Evolutionary conservation across 1,284 basidiomycete species (phyloP).

Genomic region (Wolfiporia cocos): DNA sequence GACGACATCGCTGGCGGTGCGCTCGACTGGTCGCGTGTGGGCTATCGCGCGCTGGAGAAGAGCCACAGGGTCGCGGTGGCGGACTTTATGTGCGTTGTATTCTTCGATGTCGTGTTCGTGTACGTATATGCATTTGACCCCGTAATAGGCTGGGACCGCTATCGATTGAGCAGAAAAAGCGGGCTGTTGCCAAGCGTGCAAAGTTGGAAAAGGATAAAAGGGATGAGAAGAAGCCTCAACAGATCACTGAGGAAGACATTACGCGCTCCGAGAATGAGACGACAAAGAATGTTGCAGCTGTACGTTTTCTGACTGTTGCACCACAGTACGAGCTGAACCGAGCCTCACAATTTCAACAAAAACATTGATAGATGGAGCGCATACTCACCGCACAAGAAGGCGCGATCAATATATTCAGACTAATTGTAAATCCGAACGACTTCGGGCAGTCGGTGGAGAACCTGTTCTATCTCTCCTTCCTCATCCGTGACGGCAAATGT

Average conservation of each 20-base stretch:
- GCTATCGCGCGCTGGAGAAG: conserved; percentile 65
- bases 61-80: conserved; percentile 68
- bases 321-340: too few species aligned
- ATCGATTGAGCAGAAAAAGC: conserved; percentile 71
- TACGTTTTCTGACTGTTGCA: conserved; percentile 26
- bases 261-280: conserved; percentile 76
- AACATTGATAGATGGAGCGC: conserved; percentile 41
- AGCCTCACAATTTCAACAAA: neutral
- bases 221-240: conserved; percentile 63
- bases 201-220: conserved; percentile 71
- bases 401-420: conserved; percentile 72
- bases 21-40: conserved; percentile 72
- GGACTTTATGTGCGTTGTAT: conserved; percentile 67
- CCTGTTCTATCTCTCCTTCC: conserved; percentile 88
- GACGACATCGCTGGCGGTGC: conserved; percentile 35
- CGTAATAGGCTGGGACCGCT: conserved; percentile 72
- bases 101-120: too few species aligned
- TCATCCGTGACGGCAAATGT: conserved; percentile 80
- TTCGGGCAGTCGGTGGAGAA: conserved; percentile 94
- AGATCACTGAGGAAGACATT: conserved; percentile 74
- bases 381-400: conserved; percentile 42
- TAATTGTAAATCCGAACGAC: conserved; percentile 82
- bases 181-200: conserved; percentile 49
- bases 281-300: conserved; percentile 67
- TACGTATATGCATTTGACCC: too few species aligned